A percentile compares a stretch with the other conserved stretches of the same genome.
Conservation (phyloP, 345 rosid species). For the Carallia pectinifolia region DNA sequence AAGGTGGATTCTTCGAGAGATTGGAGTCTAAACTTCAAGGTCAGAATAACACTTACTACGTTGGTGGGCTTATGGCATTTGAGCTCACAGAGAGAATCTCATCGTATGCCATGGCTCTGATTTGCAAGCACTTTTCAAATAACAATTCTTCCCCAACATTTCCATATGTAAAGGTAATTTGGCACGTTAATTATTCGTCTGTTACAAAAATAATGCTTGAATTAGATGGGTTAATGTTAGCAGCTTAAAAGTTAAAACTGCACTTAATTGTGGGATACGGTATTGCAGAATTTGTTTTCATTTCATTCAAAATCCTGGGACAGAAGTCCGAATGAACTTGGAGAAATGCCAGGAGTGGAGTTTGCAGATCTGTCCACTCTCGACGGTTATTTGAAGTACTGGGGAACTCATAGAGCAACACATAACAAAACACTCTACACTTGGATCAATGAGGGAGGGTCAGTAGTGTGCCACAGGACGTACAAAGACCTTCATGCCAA, state of each 20-base stretch:
- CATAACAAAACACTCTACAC: conserved; percentile 43
- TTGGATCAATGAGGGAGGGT: conserved; percentile 61
- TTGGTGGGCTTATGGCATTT: conserved; percentile 68
- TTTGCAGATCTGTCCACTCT: conserved; percentile 53
- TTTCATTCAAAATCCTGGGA: conserved; percentile 29
- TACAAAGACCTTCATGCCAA: conserved; percentile 46
- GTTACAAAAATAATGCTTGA: not conserved
- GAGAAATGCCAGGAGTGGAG: conserved; percentile 46
- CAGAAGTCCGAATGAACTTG: conserved; percentile 24
- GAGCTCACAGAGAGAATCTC: conserved; percentile 73
- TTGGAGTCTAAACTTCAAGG: conserved; percentile 66
- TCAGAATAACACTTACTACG: conserved; percentile 49
- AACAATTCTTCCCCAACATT: conserved; percentile 32
- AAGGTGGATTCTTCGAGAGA: conserved; percentile 57
- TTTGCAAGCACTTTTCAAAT: conserved; percentile 62
- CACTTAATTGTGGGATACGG: not conserved
- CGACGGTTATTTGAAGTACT: conserved; percentile 56
- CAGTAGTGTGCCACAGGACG: conserved; percentile 39
- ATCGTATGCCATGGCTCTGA: conserved; percentile 56
- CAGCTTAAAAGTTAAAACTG: not conserved
- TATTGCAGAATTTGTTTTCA: conserved; percentile 51
- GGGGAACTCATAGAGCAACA: conserved; percentile 46
- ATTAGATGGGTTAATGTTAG: not conserved
- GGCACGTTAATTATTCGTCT: not conserved
- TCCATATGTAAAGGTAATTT: conserved; percentile 56